Conservation (phyloP, 768 basidiomycete species). For the Pleurotus cornucopiae region DNA sequence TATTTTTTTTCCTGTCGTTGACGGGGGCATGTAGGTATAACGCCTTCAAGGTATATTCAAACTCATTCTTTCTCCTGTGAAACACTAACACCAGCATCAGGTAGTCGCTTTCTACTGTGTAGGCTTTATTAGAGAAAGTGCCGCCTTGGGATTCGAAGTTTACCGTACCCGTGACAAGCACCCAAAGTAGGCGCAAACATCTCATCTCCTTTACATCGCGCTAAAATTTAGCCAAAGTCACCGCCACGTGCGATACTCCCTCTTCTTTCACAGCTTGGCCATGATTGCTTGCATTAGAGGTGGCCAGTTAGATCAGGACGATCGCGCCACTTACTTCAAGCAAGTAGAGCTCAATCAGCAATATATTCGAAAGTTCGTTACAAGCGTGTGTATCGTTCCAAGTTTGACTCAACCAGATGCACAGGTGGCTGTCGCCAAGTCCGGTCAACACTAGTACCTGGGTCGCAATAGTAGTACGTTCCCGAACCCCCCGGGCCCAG, state of each 20-base stretch:
- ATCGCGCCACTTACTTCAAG: slow-evolving; percentile 37
- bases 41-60: slow-evolving; percentile 49
- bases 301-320: slow-evolving; percentile 29
- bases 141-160: slow-evolving; percentile 56
- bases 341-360: slow-evolving; percentile 60
- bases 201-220: background rate
- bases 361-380: slow-evolving; percentile 52
- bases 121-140: slow-evolving; percentile 56
- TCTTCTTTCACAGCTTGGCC: slow-evolving; percentile 70
- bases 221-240: slow-evolving; percentile 35
- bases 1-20: background rate
- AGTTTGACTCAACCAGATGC: background rate
- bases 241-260: slow-evolving; percentile 60
- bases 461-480: slow-evolving; percentile 61
- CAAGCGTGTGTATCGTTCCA: background rate
- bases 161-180: slow-evolving; percentile 55
- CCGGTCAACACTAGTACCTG: slow-evolving; percentile 67
- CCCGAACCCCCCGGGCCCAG: too few relatives aligned
- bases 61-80: background rate
- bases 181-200: slow-evolving; percentile 55
- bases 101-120: slow-evolving; percentile 62
- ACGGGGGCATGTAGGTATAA: slow-evolving; percentile 44
- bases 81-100: slow-evolving; percentile 23
- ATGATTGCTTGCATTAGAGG: slow-evolving; percentile 56
- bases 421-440: slow-evolving; percentile 66